Conservation (phyloP, 768 basidiomycete genomes). For the Naganishia vishniacii region DNA sequence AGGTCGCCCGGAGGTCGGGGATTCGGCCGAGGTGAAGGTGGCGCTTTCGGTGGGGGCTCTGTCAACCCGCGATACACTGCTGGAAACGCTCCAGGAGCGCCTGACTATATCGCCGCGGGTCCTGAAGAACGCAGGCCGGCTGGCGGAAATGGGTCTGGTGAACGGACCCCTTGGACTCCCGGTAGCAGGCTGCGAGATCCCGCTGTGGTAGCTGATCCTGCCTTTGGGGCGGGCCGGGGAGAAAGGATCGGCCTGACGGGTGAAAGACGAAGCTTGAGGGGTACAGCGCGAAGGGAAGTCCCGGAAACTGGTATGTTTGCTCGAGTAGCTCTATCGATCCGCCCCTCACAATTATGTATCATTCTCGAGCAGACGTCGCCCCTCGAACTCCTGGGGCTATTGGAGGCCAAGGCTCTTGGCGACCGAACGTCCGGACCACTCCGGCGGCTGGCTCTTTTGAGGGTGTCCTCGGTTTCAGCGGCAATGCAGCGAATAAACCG, state of each 20-base stretch:
- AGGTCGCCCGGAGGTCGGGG: constrained; percentile 28
- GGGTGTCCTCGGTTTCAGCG: constrained; percentile 46
- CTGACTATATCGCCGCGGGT: constrained; percentile 31
- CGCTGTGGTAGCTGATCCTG: neutral
- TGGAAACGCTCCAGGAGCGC: constrained; percentile 31
- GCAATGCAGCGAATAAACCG: constrained; percentile 19
- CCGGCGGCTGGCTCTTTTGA: constrained; percentile 42
- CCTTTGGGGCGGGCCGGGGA: constrained; percentile 3
- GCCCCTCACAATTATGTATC: neutral
- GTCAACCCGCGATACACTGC: constrained; percentile 29
- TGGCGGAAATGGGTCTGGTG: constrained; percentile 6
- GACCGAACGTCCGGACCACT: constrained; percentile 32
- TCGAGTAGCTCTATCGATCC: constrained; percentile 55
- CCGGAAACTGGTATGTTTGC: constrained; percentile 36
- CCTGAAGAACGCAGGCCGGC: constrained; percentile 30
- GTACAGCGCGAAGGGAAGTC: constrained; percentile 7
- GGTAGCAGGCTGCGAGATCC: constrained; percentile 5
- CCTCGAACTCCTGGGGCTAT: constrained; percentile 9
- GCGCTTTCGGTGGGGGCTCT: constrained; percentile 39
- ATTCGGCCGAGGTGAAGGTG: constrained; percentile 47
- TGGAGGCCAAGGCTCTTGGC: constrained; percentile 30
- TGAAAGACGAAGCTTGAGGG: constrained; percentile 21
- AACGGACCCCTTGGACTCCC: constrained; percentile 15
- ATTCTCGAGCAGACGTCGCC: neutral
- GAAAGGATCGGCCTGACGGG: constrained; percentile 11